phyloP scores from a whole-genome alignment of 257 asterid species.

The Oldenlandia corymbosa region DNA sequence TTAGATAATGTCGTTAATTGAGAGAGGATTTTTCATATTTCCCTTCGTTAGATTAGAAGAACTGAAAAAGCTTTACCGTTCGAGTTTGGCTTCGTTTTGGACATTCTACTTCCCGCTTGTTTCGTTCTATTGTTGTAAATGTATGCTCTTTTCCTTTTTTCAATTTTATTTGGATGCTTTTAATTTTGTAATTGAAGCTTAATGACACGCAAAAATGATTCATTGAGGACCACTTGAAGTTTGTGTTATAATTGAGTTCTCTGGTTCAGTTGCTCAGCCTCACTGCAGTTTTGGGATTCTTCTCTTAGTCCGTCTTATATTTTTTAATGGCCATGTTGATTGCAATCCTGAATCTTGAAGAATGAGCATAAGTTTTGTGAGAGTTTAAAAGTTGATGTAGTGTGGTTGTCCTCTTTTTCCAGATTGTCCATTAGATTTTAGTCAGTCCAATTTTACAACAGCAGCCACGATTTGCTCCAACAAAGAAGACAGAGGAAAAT shows the following conservation, averaged over 20 bases:
- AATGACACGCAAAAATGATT: neutral
- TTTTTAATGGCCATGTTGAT: neutral
- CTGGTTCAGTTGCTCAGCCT: neutral
- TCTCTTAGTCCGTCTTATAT: neutral
- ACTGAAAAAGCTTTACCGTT: neutral
- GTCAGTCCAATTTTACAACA: conserved; percentile 61
- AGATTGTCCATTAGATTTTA: conserved; percentile 88
- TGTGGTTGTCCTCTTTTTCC: conserved; percentile 26
- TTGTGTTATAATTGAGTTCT: neutral
- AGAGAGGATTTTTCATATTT: neutral
- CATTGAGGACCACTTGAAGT: neutral
- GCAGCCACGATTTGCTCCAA: conserved; percentile 76
- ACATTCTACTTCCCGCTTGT: neutral
- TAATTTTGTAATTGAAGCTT: neutral
- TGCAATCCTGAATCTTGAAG: neutral
- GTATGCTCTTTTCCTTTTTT: too few species aligned
- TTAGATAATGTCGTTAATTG: neutral
- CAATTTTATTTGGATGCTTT: neutral
- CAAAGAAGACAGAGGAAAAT: conserved; percentile 56
- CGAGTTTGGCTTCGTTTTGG: neutral
- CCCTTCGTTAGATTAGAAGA: too few species aligned
- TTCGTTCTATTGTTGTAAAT: too few species aligned
- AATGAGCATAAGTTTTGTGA: neutral
- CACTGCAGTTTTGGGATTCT: neutral
- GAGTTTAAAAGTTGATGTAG: neutral